phyloP scores from a whole-genome alignment of 2,329 filamentous ascomycete species.

The Fusarium oligoseptatum region DNA sequence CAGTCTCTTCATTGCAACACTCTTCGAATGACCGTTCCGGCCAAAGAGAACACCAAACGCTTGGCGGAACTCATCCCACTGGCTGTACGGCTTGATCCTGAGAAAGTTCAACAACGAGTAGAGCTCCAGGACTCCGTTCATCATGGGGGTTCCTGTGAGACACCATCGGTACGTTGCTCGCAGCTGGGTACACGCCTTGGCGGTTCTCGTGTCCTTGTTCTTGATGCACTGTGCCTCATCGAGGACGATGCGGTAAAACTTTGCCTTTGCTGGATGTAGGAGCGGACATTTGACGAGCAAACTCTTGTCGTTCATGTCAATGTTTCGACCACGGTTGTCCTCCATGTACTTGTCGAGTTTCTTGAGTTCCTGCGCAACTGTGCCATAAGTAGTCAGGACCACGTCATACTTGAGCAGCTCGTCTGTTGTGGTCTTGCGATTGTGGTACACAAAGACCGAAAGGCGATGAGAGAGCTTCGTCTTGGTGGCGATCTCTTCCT shows the following conservation, averaged over 20 bases:
- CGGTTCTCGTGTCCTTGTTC: slow-evolving; percentile 79
- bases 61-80: slow-evolving; percentile 71
- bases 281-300: slow-evolving; percentile 63
- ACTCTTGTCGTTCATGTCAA: slow-evolving; percentile 54
- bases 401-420: slow-evolving; percentile 79
- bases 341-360: slow-evolving; percentile 67
- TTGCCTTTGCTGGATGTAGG: slow-evolving; percentile 69
- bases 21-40: slow-evolving; percentile 62
- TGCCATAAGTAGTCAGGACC: slow-evolving; percentile 88
- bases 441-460: slow-evolving; percentile 78
- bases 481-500: slow-evolving; percentile 81
- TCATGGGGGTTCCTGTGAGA: slow-evolving; percentile 87
- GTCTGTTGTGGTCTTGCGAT: slow-evolving; percentile 70
- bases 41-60: slow-evolving; percentile 58
- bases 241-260: slow-evolving; percentile 84
- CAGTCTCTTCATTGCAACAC: slow-evolving; percentile 77
- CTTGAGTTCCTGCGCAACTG: slow-evolving; percentile 74
- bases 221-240: slow-evolving; percentile 90
- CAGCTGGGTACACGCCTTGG: slow-evolving; percentile 76
- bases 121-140: slow-evolving; percentile 85
- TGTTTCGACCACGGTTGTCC: slow-evolving; percentile 58
- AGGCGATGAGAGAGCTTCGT: slow-evolving; percentile 71
- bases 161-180: slow-evolving; percentile 82
- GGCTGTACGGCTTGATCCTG: slow-evolving; percentile 79
- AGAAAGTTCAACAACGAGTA: slow-evolving; percentile 84